Conservation (phyloP, 768 basidiomycete species). For the Hericium erinaceus region DNA sequence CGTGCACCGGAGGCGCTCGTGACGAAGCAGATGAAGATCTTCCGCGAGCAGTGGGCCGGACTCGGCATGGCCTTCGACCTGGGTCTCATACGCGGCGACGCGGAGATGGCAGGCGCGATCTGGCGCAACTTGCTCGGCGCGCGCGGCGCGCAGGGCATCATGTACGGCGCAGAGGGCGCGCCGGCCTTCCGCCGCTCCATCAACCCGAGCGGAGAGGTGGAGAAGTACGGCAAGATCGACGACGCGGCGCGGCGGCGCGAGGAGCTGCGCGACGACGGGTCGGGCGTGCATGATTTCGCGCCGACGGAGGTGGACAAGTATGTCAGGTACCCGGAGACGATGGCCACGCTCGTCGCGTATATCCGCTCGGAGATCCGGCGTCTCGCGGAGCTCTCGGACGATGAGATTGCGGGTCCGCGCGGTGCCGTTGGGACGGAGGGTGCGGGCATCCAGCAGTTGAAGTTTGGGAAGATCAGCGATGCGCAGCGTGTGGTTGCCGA, state of each 20-base stretch:
- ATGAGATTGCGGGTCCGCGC: not conserved
- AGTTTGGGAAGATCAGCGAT: constrained; percentile 5
- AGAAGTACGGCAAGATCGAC: constrained; percentile 50
- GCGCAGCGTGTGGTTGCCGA: not conserved
- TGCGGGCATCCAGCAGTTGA: constrained; percentile 5
- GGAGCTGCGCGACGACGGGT: constrained; percentile 53
- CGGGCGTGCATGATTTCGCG: constrained; percentile 64
- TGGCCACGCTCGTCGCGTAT: constrained; percentile 51
- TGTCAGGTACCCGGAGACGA: constrained; percentile 63
- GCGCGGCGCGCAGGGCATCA: constrained; percentile 68
- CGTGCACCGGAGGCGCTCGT: constrained; percentile 73
- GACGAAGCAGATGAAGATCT: constrained; percentile 81
- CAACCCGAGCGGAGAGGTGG: constrained; percentile 60
- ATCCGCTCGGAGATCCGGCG: constrained; percentile 9
- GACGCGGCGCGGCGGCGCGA: constrained; percentile 36
- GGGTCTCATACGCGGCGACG: constrained; percentile 59
- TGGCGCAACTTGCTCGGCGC: constrained; percentile 91
- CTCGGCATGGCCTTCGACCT: constrained; percentile 73
- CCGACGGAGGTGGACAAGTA: constrained; percentile 55
- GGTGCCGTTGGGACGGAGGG: constrained; percentile 5
- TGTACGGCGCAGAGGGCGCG: constrained; percentile 16
- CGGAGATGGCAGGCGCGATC: constrained; percentile 75
- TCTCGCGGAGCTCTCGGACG: constrained; percentile 7
- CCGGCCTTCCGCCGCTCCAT: constrained; percentile 49
- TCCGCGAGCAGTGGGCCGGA: constrained; percentile 89